phyloP scores from a whole-genome alignment of 2,329 filamentous ascomycete species.

The Dichotomopilus funicola region DNA sequence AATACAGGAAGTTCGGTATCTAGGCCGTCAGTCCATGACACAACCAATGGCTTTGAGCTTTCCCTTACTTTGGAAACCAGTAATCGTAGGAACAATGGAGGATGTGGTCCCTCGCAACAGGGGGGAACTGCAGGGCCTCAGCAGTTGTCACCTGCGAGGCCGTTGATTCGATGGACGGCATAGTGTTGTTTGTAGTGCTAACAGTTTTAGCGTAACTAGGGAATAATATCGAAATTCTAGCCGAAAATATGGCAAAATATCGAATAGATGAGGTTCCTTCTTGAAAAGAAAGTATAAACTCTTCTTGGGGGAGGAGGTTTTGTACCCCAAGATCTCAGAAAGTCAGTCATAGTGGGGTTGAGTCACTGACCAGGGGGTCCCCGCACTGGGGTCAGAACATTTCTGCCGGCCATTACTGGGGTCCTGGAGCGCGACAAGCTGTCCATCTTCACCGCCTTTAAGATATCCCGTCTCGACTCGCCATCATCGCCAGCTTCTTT shows the following conservation, averaged over 20 bases:
- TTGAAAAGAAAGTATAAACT: no score
- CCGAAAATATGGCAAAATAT: no score
- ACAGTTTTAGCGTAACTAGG: not conserved
- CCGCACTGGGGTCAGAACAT: conserved; percentile 5
- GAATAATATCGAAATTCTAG: not conserved
- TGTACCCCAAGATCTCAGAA: not conserved
- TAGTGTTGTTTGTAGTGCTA: conserved; percentile 10
- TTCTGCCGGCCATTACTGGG: conserved; percentile 11
- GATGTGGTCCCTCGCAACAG: conserved; percentile 79
- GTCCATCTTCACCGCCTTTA: conserved; percentile 12
- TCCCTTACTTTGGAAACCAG: conserved; percentile 70
- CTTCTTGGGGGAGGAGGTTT: no score
- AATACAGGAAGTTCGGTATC: conserved; percentile 73
- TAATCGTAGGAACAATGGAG: conserved; percentile 89
- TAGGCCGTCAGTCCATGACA: conserved; percentile 27
- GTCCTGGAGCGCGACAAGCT: not conserved
- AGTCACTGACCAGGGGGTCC: conserved; percentile 10
- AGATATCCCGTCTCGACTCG: not conserved
- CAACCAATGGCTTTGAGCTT: not conserved
- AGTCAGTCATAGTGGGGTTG: conserved; percentile 15
- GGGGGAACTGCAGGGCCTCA: conserved; percentile 62
- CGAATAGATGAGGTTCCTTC: no score
- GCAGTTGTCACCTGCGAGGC: conserved; percentile 14
- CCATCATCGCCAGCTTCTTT: not conserved
- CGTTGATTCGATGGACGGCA: conserved; percentile 29